Base-by-base conservation (phyloP, 805 yeast genomes). In the Wickerhamiella lipophila region DNA sequence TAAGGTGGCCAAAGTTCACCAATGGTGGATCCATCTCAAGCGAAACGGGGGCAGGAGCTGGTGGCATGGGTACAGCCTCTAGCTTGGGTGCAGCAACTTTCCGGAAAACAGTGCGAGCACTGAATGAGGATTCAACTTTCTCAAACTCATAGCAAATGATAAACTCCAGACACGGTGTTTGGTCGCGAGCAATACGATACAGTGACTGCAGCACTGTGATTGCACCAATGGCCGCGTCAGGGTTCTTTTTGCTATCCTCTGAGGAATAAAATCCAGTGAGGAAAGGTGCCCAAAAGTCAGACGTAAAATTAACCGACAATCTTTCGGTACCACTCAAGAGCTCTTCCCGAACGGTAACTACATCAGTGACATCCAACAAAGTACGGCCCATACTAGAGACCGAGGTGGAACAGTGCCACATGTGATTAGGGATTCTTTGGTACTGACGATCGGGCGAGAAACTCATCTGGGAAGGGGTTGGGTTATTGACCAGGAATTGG, bases 221-320 rank as follows among this genome's bases (percentile, higher is more conserved):
- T 6, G 68, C 68, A 18, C 53, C 54, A 18, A 64, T 54, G 16
- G 65, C 64, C 13, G 62, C 57, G 36, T 55, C 59, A 2, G 61
- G 54, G 47, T 58, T 55, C 43, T 51, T 52, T 30, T 50, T 50
- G 8, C 54, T 42, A 15, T 29, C 32, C 2, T 39, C 34, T 7
- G 34, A 11, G 3, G 29, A 11, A 23, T 47, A 47, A 25, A 65
- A 58, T 3, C 68, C 65, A 16, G 54, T 52, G 29, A 65, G 48
- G 52, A 65, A 65, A 23, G 67, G 68, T 4, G 63, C 54, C 68
- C 68, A 65, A 53, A 65, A 65, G 47, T 65, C 69, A 19, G 62
- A 53, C 15, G 67, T 59, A 52, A 64, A 64, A 12, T 68, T 68
- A 22, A 65, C 56, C 23, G 38, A 55, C n/a, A 65, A 55, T 30